These are phyloP conservation scores for Tricholoma hemisulphureum DNA, from an alignment of 768 basidiomycete genomes.

Conservation along the genomic window DNA sequence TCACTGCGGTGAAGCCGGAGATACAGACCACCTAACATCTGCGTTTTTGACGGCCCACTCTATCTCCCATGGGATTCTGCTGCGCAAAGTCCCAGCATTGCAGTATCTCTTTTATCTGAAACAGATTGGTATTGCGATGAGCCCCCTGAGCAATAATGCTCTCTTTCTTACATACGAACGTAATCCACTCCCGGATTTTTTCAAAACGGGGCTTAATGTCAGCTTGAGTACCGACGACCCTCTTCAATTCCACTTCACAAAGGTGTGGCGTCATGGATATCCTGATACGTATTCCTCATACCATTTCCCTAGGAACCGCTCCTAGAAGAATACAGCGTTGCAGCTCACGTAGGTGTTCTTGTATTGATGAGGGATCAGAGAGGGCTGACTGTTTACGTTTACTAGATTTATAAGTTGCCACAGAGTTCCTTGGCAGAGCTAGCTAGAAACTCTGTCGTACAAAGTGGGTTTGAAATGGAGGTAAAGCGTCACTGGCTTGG, in stretches of 20 bases:
- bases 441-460: conserved; percentile 95
- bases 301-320: conserved; percentile 69
- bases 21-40: conserved; percentile 95
- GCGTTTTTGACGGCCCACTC: conserved; percentile 96
- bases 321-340: conserved; percentile 96
- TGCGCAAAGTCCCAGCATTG: conserved; percentile 95
- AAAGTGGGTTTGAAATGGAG: conserved; percentile 99
- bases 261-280: conserved; percentile 46
- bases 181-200: conserved; percentile 96
- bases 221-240: conserved; percentile 96
- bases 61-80: conserved; percentile 97
- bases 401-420: conserved; percentile 91
- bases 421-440: conserved; percentile 94
- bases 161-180: conserved; percentile 95
- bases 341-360: conserved; percentile 73
- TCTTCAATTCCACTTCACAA: conserved; percentile 97
- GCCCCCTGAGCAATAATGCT: conserved; percentile 96
- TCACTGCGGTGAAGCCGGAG: conserved; percentile 97
- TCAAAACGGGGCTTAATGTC: conserved; percentile 93
- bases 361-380: neutral
- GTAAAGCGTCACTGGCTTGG: conserved; percentile 96
- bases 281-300: neutral
- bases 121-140: conserved; percentile 99
- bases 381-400: neutral
- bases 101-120: conserved; percentile 98